Base-by-base conservation (phyloP, 2,329 filamentous ascomycete genomes). In the Monosporascus sp. region DNA sequence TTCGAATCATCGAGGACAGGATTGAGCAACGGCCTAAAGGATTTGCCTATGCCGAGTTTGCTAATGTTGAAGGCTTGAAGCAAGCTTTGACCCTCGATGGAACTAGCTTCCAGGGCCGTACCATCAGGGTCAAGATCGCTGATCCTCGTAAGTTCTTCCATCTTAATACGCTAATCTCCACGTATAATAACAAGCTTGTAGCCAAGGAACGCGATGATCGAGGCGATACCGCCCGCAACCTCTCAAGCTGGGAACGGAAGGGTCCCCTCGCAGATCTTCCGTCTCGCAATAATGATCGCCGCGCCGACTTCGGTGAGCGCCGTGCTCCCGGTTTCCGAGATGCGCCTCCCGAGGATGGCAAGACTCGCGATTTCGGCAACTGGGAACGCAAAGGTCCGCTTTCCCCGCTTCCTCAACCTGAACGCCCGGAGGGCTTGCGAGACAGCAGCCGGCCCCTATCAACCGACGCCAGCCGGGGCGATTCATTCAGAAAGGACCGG, bases 11-110 rank as follows among this genome's bases (percentile, higher is more conserved):
- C 59, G 93, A 97, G 76, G 95, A 99, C 74, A 94, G 93, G 68
- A 81, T 96, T 70, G 88, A 94, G 68, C 85, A 88, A 72, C 91
- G 92, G 67, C 94, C 94, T 60, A 99, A 99, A 79, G 94, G 94
- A 48, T 99, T 99, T 66, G 94, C 93, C 57, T 99, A 99, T 70
- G 93, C 96, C 60, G 94, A 99, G 72, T 99, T 99, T 66, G 84
- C 80, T 60, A 86, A 84, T 49, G 76, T 94, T 45, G 93, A 97
- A 48, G 93, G 93, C 54, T 78, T 99, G 66, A 95, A 96, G 78
- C 88, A 91, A 74, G 94, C 94, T 52, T 81, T 99, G 59, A 83
- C 85, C 54, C 81, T 94, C 58, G 92, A 92, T 65, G 89, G 90
- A 64, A 79, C 84, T 56, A 85, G 83, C 54, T 92, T 97, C 71